Evolutionary conservation across 257 asterid genomes (phyloP).

Genomic region (Petunia secreta): DNA sequence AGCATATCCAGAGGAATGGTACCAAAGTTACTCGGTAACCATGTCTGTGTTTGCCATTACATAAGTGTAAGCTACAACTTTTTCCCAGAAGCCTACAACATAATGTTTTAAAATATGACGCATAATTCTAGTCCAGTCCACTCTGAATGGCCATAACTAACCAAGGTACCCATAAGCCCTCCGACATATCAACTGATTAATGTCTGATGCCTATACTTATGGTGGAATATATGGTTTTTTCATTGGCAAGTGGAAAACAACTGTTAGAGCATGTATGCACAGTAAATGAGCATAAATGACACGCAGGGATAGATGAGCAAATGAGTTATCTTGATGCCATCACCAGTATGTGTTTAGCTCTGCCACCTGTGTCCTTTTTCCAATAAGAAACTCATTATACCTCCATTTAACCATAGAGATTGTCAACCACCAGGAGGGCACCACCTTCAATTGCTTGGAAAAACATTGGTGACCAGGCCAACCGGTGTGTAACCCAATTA

Average conservation of each 20-base stretch:
- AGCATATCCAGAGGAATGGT: background rate
- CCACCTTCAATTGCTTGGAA: background rate
- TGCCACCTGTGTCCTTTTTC: no score
- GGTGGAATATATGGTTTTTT: background rate
- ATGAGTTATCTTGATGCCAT: no score
- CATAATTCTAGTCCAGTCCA: background rate
- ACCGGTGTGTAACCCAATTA: no score
- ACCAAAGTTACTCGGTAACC: background rate
- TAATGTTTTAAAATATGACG: background rate
- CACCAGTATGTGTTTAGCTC: no score
- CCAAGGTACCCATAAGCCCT: conserved; percentile 4
- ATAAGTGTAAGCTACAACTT: background rate
- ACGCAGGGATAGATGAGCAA: no score
- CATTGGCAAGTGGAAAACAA: background rate
- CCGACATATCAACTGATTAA: conserved; percentile 1
- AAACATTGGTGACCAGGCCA: no score
- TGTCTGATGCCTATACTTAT: background rate
- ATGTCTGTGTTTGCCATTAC: background rate
- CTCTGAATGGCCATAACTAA: background rate
- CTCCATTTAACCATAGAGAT: no score
- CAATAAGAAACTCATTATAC: no score
- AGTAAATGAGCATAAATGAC: no score
- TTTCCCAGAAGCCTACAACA: conserved; percentile 13
- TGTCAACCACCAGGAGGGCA: no score
- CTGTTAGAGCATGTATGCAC: no score